These are phyloP conservation scores for Vitis rupestris DNA, from an alignment of 164 flowering plant genomes.

Conservation along the genomic window DNA sequence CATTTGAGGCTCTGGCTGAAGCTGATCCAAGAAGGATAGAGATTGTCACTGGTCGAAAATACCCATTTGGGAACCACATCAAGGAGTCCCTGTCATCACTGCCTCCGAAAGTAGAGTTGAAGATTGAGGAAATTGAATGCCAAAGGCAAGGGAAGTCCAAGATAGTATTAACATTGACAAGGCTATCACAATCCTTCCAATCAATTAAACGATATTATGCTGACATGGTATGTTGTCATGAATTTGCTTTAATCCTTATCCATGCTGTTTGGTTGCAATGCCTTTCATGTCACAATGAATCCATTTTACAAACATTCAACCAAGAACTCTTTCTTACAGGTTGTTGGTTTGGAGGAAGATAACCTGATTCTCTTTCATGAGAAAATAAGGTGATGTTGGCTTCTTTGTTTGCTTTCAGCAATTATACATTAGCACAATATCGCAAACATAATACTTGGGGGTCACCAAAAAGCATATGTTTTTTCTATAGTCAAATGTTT, in stretches of 20 bases:
- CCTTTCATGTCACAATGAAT: background rate
- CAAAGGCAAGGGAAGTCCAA: constrained; percentile 64
- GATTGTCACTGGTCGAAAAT: constrained; percentile 87
- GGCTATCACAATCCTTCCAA: constrained; percentile 54
- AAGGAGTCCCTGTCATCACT: constrained; percentile 80
- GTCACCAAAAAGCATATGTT: background rate
- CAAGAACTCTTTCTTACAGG: constrained; percentile 39
- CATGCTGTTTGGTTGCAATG: background rate
- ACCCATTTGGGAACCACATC: constrained; percentile 95
- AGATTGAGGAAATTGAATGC: constrained; percentile 53
- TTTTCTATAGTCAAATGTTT: too few species aligned
- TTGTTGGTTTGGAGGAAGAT: constrained; percentile 83
- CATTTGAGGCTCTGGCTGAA: constrained; percentile 74
- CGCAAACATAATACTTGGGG: constrained; percentile 2
- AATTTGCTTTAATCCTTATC: background rate
- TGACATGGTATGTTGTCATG: constrained; percentile 67
- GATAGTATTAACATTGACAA: constrained; percentile 59
- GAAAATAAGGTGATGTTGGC: constrained; percentile 69
- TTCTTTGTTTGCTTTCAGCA: background rate
- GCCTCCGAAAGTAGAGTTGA: constrained; percentile 84
- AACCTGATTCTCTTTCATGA: constrained; percentile 78
- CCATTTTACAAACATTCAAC: background rate
- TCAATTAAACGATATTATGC: constrained; percentile 73
- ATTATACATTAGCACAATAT: background rate
- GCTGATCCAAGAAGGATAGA: constrained; percentile 97